phyloP scores from a whole-genome alignment of 768 basidiomycete species.

The Cyclocybe aegerita region DNA sequence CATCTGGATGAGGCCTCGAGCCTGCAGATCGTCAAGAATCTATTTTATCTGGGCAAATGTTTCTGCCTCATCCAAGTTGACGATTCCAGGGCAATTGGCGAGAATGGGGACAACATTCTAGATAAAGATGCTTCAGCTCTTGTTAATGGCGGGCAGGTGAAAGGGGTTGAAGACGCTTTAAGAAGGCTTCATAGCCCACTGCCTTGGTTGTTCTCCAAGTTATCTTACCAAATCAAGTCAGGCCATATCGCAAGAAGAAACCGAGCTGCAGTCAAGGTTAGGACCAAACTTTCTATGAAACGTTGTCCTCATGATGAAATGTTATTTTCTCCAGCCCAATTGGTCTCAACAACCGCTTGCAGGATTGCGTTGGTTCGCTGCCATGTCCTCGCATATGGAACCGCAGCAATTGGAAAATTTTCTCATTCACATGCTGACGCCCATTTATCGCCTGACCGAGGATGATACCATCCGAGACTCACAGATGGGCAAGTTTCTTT shows the following conservation, averaged over 20 bases:
- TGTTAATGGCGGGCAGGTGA: conserved; percentile 17
- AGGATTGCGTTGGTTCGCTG: conserved; percentile 90
- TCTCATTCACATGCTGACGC: conserved; percentile 82
- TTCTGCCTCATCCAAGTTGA: conserved; percentile 50
- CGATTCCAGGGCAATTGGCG: conserved; percentile 27
- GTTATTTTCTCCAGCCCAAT: conserved; percentile 48
- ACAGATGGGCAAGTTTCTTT: conserved; percentile 65
- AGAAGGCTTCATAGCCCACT: conserved; percentile 52
- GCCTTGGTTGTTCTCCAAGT: conserved; percentile 91
- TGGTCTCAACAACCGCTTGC: conserved; percentile 85
- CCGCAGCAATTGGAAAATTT: conserved; percentile 57
- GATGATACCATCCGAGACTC: conserved; percentile 81
- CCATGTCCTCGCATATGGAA: conserved; percentile 78
- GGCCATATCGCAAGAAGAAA: conserved; percentile 72
- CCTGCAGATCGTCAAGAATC: conserved; percentile 87
- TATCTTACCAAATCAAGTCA: conserved; percentile 84
- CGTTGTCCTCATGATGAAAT: conserved; percentile 5
- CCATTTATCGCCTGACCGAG: conserved; percentile 83
- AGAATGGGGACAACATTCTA: conserved; percentile 27
- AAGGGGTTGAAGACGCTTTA: conserved; percentile 19
- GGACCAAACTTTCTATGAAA: conserved; percentile 11
- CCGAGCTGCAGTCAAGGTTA: conserved; percentile 43
- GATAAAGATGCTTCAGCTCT: conserved; percentile 23
- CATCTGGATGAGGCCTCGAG: conserved; percentile 72
- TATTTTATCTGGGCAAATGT: conserved; percentile 90